Base-by-base conservation (phyloP, 129 eudicot genomes). In the Cynara cardunculus region DNA sequence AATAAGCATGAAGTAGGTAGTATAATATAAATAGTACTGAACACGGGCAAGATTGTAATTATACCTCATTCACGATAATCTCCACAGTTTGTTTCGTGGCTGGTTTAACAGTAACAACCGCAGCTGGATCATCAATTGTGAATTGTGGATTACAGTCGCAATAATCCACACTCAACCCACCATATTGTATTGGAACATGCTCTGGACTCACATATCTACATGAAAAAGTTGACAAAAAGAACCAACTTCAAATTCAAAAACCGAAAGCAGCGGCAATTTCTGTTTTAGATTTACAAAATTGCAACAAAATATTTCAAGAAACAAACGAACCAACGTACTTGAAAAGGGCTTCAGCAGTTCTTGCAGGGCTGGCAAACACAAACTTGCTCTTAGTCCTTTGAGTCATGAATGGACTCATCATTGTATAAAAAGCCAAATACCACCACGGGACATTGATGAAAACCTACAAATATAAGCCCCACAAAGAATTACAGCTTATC, bases 371-470 rank as follows among this genome's bases (percentile, higher is more conserved):
- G 27, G 98, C 90, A 70, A 94, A 94, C 31, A 94, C 96, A 69
- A 94, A 94, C 86, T 94, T 94, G 98, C 98, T 94, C 81, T 88
- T 94, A 72, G 96, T 94, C 74, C 98, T 89, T 73, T 86, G 98
- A 44, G 98, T 90, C 84, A 94, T 82, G 91, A 94, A 90, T 0
- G 98, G 95, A 62, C 90, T 85, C 84, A 91, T 90, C 96, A 94
- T 89, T 21, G 91, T 80, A 26, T 90, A 90, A 79, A 90, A 92
- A 31, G 98, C 97, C 84, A 94, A 83, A 81, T 94, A 92, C 98
- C 98, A 94, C 98, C 98, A 94, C 8, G 98, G 97, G 34, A 92
- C 97, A 84, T 94, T 94, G 87, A 94, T 89, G 87, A 92, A 94
- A 81, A 94, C 95, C 98, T 94, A 71, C 74, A 77, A 73, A 21